Conservation (phyloP, 495 filamentous ascomycete genomes). For the Rostrohypoxylon terebratum region DNA sequence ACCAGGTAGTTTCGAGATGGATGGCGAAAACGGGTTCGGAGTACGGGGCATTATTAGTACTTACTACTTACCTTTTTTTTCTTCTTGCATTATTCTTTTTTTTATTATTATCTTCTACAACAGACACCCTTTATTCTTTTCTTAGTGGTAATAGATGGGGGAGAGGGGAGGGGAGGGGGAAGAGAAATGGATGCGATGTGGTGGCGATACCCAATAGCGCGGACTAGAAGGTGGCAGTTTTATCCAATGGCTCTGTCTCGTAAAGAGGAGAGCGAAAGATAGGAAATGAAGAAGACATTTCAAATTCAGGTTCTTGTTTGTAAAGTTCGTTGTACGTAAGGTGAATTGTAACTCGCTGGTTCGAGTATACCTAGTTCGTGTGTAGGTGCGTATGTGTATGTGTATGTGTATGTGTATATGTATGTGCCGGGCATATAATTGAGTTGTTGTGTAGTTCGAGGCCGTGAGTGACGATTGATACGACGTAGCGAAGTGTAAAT, state of each 20-base stretch:
- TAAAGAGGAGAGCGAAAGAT: conserved; percentile 21
- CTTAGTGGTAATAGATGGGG: conserved; percentile 30
- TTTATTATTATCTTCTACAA: conserved; percentile 8
- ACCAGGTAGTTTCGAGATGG: background rate
- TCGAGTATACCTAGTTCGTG: background rate
- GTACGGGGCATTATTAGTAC: background rate
- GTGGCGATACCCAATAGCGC: conserved; percentile 45
- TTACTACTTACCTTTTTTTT: conserved; percentile 13
- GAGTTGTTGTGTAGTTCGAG: background rate
- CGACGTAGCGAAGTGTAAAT: background rate
- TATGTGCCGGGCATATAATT: conserved; percentile 1
- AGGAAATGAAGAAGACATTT: conserved; percentile 22
- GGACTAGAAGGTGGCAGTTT: conserved; percentile 23
- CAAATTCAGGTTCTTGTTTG: conserved; percentile 6
- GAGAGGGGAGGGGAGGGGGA: background rate
- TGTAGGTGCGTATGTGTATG: conserved; percentile 2
- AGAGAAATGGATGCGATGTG: background rate
- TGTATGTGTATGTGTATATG: too few species aligned
- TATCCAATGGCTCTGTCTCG: conserved; percentile 1
- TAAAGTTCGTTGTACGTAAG: conserved; percentile 10
- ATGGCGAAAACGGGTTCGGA: background rate
- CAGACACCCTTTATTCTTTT: conserved; percentile 15
- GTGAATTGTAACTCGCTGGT: conserved; percentile 25
- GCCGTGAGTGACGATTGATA: background rate
- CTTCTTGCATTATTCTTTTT: conserved; percentile 19